Conservation (phyloP, 257 asterid species). For the Jasminum sambac region DNA sequence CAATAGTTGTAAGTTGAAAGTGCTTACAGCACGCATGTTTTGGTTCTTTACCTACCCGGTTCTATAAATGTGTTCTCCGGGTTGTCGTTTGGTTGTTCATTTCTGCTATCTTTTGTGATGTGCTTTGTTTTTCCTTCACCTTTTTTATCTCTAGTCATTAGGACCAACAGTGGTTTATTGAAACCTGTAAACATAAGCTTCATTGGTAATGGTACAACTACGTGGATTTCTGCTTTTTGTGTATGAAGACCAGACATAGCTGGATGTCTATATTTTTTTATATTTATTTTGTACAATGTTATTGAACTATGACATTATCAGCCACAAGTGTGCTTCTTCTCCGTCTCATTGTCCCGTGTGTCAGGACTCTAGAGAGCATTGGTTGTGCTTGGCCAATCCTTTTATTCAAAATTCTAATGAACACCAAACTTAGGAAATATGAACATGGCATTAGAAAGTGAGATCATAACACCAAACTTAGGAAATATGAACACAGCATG, state of each 20-base stretch:
- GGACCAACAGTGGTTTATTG: constrained; percentile 14
- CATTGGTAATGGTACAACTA: neutral
- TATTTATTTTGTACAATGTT: neutral
- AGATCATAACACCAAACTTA: neutral
- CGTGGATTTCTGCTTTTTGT: constrained; percentile 4
- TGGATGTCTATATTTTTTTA: neutral
- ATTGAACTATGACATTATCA: neutral
- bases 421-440: neutral
- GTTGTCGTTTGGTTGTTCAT: constrained; percentile 23
- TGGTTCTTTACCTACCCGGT: constrained; percentile 27
- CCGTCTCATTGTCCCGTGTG: neutral
- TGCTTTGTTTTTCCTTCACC: constrained; percentile 3
- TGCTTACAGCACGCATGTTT: constrained; percentile 39
- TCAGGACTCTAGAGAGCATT: neutral
- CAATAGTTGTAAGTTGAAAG: constrained; percentile 31
- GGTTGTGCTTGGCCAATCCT: neutral
- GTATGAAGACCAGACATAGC: constrained; percentile 12
- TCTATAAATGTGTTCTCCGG: constrained; percentile 22
- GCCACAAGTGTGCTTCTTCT: neutral
- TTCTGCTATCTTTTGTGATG: constrained; percentile 7
- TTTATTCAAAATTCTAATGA: neutral
- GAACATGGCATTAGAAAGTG: neutral
- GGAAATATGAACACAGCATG: neutral
- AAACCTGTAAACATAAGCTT: constrained; percentile 2
- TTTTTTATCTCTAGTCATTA: neutral